A percentile compares a stretch with the other conserved stretches of the same genome.
These are phyloP conservation scores for Halophytophthora polymorphica DNA, from an alignment of 352 stramenopile species.

Conservation along the genomic window DNA sequence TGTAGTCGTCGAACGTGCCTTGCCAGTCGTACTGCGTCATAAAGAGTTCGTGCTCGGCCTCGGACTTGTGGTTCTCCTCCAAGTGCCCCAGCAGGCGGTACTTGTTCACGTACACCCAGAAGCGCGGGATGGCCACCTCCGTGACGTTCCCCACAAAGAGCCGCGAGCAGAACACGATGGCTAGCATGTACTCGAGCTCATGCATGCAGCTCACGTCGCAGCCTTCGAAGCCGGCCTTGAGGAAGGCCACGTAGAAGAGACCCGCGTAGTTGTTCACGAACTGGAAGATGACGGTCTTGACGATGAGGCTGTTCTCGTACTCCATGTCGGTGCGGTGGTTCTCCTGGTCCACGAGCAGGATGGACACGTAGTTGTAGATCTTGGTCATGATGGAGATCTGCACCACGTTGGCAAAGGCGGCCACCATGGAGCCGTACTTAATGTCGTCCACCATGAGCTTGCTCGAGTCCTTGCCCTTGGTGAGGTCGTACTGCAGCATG, in stretches of 20 bases:
- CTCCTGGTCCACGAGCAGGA: conserved; percentile 90
- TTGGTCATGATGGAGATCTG: conserved; percentile 91
- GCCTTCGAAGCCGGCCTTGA: conserved; percentile 80
- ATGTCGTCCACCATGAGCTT: conserved; percentile 61
- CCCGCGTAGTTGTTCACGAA: conserved; percentile 95
- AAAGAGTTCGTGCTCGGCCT: conserved; percentile 71
- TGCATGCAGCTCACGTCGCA: conserved; percentile 80
- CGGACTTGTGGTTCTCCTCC: conserved; percentile 43
- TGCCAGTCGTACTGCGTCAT: conserved; percentile 81
- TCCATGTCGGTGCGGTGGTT: conserved; percentile 90
- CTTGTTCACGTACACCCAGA: conserved; percentile 72
- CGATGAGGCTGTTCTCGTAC: conserved; percentile 91
- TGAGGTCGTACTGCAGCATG: conserved; percentile 72
- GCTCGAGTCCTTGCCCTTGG: conserved; percentile 52
- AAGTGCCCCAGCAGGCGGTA: conserved; percentile 60
- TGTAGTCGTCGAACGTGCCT: conserved; percentile 91
- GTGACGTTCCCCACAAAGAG: conserved; percentile 81
- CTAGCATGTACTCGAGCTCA: conserved; percentile 88
- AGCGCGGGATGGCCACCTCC: conserved; percentile 67
- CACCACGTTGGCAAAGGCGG: conserved; percentile 65
- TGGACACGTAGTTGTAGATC: conserved; percentile 88
- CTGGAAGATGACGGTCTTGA: conserved; percentile 95
- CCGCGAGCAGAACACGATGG: conserved; percentile 90
- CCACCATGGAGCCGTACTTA: conserved; percentile 69
- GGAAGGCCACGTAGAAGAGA: conserved; percentile 93